Conservation (phyloP, 2,329 filamentous ascomycete species). For the Alternaria conjuncta region DNA sequence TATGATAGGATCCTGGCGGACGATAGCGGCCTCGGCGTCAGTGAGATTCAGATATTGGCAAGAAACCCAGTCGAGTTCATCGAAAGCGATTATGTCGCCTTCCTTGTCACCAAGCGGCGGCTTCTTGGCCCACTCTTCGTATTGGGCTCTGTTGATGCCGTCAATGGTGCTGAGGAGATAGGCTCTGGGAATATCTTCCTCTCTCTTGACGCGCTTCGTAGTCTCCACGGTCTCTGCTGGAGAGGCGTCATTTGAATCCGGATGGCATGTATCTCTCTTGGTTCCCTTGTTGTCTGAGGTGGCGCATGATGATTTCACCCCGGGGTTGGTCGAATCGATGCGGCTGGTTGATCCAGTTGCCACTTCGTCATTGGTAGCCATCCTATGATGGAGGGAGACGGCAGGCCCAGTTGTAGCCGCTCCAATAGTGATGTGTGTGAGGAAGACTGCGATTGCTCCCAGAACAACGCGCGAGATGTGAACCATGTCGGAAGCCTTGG, state of each 20-base stretch:
- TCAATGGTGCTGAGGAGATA: background rate
- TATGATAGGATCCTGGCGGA: background rate
- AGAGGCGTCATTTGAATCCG: background rate
- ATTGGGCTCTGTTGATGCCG: background rate
- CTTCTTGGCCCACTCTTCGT: background rate
- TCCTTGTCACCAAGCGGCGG: background rate
- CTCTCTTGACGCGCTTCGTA: background rate
- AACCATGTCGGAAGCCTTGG: constrained; percentile 2
- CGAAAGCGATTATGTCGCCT: background rate
- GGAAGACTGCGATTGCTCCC: background rate
- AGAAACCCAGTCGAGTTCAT: background rate
- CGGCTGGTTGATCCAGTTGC: background rate
- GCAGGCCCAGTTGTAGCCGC: background rate
- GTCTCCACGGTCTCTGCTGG: background rate
- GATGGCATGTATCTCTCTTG: background rate
- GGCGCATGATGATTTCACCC: background rate
- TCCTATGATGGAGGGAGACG: background rate
- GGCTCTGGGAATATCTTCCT: background rate
- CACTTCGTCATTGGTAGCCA: background rate
- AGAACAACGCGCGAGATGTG: background rate
- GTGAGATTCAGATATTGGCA: background rate
- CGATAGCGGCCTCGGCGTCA: background rate
- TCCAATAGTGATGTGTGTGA: background rate
- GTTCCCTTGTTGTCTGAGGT: background rate
- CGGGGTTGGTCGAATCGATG: background rate